phyloP scores from a whole-genome alignment of 306 rosid genomes.

The Cucurbita argyrosperma region DNA sequence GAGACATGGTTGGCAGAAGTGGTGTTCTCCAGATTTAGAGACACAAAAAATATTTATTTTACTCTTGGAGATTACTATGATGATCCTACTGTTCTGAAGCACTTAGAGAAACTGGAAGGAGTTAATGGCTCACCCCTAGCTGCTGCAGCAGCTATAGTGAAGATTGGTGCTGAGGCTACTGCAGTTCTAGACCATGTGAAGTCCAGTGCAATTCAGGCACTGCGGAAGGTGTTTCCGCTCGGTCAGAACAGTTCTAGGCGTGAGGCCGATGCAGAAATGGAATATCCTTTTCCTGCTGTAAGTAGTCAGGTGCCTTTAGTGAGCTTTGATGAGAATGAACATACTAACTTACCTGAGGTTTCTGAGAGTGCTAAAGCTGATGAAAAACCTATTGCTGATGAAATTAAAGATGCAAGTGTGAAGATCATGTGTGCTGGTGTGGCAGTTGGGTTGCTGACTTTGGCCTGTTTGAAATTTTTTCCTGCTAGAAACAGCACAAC shows the following conservation, averaged over 20 bases:
- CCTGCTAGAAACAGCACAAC: conserved; percentile 39
- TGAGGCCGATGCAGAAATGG: conserved; percentile 30
- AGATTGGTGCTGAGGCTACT: conserved; percentile 88
- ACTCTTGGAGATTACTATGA: conserved; percentile 91
- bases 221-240: conserved; percentile 80
- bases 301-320: conserved; percentile 30
- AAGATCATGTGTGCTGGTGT: conserved; percentile 82
- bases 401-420: conserved; percentile 62
- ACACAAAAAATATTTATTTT: conserved; percentile 49
- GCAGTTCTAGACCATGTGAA: conserved; percentile 83
- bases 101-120: conserved; percentile 70
- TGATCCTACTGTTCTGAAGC: conserved; percentile 13
- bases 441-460: conserved; percentile 65
- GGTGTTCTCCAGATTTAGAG: conserved; percentile 86
- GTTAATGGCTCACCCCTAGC: conserved; percentile 82
- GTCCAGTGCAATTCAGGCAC: conserved; percentile 59
- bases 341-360: conserved; percentile 19
- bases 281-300: conserved; percentile 23
- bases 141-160: conserved; percentile 93
- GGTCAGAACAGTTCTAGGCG: conserved; percentile 20
- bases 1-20: conserved; percentile 94
- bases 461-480: conserved; percentile 53
- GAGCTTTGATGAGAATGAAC: conserved; percentile 23
- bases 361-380: conserved; percentile 29
- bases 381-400: conserved; percentile 35